These are phyloP conservation scores for Pseudogymnoascus sp. DNA, from an alignment of 2,329 filamentous ascomycete genomes.

Conservation along the genomic window DNA sequence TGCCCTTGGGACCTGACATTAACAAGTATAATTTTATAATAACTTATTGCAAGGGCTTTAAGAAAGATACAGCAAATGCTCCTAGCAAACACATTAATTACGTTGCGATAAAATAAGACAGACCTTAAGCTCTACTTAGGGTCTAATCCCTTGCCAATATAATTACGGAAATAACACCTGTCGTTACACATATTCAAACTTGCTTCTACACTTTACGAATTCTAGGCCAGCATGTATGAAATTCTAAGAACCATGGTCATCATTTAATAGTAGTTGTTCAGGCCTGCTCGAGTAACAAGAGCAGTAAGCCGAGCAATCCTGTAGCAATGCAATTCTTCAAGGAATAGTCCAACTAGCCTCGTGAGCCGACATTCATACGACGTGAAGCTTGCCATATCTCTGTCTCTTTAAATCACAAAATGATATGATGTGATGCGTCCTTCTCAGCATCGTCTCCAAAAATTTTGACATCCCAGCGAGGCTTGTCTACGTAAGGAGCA, in stretches of 20 bases:
- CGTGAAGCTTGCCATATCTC: background rate
- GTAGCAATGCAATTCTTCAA: background rate
- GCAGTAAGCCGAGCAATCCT: background rate
- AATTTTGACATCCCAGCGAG: slow-evolving; percentile 50
- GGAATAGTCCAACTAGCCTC: background rate
- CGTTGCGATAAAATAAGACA: no score
- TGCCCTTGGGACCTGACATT: no score
- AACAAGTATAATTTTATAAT: no score
- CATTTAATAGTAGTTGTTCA: background rate
- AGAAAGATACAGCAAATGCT: no score
- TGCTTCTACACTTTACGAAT: background rate
- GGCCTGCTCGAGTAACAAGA: background rate
- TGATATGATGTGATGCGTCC: slow-evolving; percentile 40
- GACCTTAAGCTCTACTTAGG: no score
- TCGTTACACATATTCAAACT: background rate
- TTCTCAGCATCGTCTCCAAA: slow-evolving; percentile 48
- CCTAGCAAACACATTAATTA: no score
- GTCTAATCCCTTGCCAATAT: background rate
- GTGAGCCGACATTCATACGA: background rate
- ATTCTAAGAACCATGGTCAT: background rate
- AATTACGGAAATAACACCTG: background rate
- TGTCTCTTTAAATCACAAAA: slow-evolving; percentile 17
- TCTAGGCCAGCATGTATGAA: background rate
- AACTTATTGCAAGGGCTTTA: no score
- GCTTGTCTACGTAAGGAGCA: slow-evolving; percentile 33